Conservation (phyloP, 2,329 filamentous ascomycete species). For the Cercospora sp. region DNA sequence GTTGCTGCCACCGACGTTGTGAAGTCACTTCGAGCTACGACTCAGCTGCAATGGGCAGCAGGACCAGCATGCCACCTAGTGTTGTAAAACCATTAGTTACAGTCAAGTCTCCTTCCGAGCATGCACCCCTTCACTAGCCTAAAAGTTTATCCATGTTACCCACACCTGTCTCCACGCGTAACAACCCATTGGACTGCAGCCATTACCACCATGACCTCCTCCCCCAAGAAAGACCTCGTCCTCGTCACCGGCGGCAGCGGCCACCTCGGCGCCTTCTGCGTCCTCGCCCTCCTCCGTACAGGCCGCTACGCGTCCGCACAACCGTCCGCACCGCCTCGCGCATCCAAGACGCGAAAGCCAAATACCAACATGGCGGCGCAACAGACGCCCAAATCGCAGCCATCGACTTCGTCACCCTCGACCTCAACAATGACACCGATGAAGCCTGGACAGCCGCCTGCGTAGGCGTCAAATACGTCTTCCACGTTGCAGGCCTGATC, state of each 20-base stretch:
- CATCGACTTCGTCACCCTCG: slow-evolving; percentile 20
- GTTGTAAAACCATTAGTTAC: no score
- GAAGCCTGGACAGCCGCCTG: slow-evolving; percentile 23
- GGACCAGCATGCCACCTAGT: no score
- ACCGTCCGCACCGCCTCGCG: slow-evolving; percentile 19
- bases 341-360: slow-evolving; percentile 18
- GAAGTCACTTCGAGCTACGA: no score
- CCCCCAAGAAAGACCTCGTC: slow-evolving; percentile 10
- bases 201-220: slow-evolving; percentile 5
- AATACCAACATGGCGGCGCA: slow-evolving; percentile 19
- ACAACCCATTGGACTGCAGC: neutral
- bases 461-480: slow-evolving; percentile 14
- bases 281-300: slow-evolving; percentile 21
- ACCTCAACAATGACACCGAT: slow-evolving; percentile 18
- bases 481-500: slow-evolving; percentile 25
- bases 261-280: slow-evolving; percentile 18
- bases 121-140: neutral
- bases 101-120: no score
- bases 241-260: slow-evolving; percentile 23
- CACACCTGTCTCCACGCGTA: neutral
- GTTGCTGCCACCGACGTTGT: no score
- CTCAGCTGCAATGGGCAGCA: no score
- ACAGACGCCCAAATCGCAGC: slow-evolving; percentile 16
- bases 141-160: neutral
- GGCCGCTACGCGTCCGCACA: slow-evolving; percentile 19